Conservation (phyloP, 2,329 filamentous ascomycete genomes). For the Paracamarosporium sp. region DNA sequence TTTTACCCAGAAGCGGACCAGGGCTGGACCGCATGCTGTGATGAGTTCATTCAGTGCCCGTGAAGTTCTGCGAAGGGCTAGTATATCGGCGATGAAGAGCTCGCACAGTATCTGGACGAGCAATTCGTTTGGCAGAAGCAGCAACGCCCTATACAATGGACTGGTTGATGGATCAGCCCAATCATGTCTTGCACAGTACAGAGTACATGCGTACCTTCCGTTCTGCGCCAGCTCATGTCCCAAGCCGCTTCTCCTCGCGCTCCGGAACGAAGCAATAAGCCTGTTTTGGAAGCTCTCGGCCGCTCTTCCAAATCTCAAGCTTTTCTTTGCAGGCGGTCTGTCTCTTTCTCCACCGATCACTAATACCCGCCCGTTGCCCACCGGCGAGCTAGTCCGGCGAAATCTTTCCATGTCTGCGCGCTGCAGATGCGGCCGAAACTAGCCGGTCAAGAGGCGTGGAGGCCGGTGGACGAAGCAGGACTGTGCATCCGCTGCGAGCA, state of each 20-base stretch:
- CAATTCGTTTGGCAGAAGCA: conserved; percentile 43
- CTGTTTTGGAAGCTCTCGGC: conserved; percentile 40
- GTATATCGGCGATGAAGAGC: conserved; percentile 41
- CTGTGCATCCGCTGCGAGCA: not conserved
- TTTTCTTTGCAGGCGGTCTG: conserved; percentile 31
- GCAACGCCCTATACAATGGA: conserved; percentile 38
- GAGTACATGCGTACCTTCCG: conserved; percentile 29
- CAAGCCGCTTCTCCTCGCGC: conserved; percentile 30
- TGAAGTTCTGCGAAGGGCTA: conserved; percentile 39
- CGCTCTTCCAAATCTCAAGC: conserved; percentile 38
- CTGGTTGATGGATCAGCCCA: conserved; percentile 20
- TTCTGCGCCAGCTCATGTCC: conserved; percentile 24
- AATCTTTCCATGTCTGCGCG: conserved; percentile 17
- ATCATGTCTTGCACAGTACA: not conserved
- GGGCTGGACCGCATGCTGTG: conserved; percentile 35
- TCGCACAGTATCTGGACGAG: conserved; percentile 43
- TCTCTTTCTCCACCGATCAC: conserved; percentile 16
- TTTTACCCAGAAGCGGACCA: conserved; percentile 45
- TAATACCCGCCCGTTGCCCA: conserved; percentile 24
- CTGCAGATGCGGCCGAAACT: conserved; percentile 8
- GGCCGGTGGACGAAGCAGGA: not conserved
- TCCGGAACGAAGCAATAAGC: conserved; percentile 39
- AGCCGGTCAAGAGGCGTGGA: conserved; percentile 9
- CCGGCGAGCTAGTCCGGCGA: conserved; percentile 25
- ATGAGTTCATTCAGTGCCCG: conserved; percentile 41